A percentile compares a stretch with the other conserved stretches of the same genome.
Conservation (phyloP, 805 yeast genomes). For the Pichia exigua region DNA sequence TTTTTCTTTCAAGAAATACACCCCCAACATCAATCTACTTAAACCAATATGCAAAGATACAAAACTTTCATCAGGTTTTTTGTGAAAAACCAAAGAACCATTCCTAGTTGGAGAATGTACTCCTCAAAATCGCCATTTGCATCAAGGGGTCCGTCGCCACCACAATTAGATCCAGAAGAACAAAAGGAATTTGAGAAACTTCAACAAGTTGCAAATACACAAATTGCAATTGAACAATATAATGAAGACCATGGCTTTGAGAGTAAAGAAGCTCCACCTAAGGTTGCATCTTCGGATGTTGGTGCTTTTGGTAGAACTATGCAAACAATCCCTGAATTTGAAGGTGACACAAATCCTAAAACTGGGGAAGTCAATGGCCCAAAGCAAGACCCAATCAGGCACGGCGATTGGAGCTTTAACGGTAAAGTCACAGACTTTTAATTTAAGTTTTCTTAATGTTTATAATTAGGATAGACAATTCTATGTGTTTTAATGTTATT, state of each 20-base stretch:
- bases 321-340: constrained; percentile 87
- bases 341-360: constrained; percentile 85
- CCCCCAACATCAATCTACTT: neutral
- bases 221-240: constrained; percentile 69
- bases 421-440: constrained; percentile 95
- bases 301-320: constrained; percentile 59
- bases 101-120: constrained; percentile 3
- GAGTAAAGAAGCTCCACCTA: constrained; percentile 24
- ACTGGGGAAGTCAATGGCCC: constrained; percentile 98
- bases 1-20: neutral
- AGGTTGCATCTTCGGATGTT: constrained; percentile 36
- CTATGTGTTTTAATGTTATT: neutral
- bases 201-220: constrained; percentile 72
- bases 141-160: constrained; percentile 43
- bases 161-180: constrained; percentile 66
- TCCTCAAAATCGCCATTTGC: constrained; percentile 12
- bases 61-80: neutral
- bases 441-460: neutral
- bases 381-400: constrained; percentile 85
- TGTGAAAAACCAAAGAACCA: neutral
- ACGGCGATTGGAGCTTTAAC: constrained; percentile 87
- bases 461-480: neutral
- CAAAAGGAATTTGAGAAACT: constrained; percentile 89
- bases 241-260: constrained; percentile 32
- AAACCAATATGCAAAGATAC: neutral